Percentiles rank a stretch among this genome's conserved stretches.
Conservation (phyloP, 306 rosid genomes). For the Gillenia trifoliata region DNA sequence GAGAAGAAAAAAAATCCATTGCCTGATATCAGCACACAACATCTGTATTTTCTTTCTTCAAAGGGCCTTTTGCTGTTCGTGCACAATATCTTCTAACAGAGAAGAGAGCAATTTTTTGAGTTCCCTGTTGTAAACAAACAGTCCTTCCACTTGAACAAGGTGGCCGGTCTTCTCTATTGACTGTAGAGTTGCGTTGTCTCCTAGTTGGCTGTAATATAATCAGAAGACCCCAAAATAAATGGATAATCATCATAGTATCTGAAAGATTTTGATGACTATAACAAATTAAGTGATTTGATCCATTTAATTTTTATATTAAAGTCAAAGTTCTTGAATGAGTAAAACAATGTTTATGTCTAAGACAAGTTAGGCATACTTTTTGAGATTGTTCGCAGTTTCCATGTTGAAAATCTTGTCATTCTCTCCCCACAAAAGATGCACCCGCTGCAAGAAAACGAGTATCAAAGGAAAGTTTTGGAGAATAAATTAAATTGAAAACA, state of each 20-base stretch:
- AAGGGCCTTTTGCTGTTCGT: background rate
- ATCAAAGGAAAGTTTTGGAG: background rate
- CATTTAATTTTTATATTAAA: background rate
- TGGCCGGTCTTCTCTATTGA: constrained; percentile 31
- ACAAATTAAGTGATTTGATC: background rate
- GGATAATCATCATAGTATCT: background rate
- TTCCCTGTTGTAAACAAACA: constrained; percentile 5
- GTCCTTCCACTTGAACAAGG: constrained; percentile 14
- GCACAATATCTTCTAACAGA: background rate
- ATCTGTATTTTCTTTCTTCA: no score
- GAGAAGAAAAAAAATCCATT: no score
- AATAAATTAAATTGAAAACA: no score
- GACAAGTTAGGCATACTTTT: constrained; percentile 2
- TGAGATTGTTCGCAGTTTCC: constrained; percentile 13
- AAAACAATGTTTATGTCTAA: background rate
- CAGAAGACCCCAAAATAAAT: no score
- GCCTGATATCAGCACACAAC: no score
- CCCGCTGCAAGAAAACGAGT: constrained; percentile 10
- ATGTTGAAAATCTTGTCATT: constrained; percentile 24
- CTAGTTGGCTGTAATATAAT: constrained; percentile 15
- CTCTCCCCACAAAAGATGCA: constrained; percentile 25
- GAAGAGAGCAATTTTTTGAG: constrained; percentile 20
- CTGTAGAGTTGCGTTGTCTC: background rate
- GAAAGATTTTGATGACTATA: background rate
- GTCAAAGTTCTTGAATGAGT: background rate